phyloP scores from a whole-genome alignment of 352 stramenopile species.

The Nothophytophthora sp. region DNA sequence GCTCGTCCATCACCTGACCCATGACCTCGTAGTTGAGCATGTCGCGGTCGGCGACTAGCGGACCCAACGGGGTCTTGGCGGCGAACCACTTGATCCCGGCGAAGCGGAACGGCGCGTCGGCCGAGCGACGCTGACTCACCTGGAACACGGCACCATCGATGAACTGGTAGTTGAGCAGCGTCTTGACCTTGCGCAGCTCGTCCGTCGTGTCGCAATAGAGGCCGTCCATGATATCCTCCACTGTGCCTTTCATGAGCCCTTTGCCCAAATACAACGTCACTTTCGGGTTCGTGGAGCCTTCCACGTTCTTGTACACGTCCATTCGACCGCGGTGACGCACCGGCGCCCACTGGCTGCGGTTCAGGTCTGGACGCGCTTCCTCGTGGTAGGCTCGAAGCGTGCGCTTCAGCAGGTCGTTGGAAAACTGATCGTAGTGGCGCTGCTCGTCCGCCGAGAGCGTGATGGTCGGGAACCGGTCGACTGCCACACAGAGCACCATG shows the following conservation, averaged over 20 bases:
- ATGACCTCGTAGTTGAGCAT: conserved; percentile 42
- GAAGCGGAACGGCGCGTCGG: conserved; percentile 25
- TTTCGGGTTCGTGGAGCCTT: conserved; percentile 22
- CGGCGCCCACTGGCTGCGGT: conserved; percentile 19
- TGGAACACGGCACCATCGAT: conserved; percentile 35
- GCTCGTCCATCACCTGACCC: conserved; percentile 32
- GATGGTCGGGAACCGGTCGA: conserved; percentile 30
- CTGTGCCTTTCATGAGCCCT: conserved; percentile 28
- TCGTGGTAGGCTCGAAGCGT: conserved; percentile 30
- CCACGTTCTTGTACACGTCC: conserved; percentile 34
- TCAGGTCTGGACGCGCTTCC: conserved; percentile 11
- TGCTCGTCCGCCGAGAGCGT: conserved; percentile 26
- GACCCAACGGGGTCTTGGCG: conserved; percentile 22
- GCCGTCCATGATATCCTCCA: conserved; percentile 46
- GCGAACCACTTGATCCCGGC: conserved; percentile 46
- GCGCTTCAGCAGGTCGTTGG: conserved; percentile 23
- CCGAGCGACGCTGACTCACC: conserved; percentile 28
- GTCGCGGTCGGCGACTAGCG: conserved; percentile 28
- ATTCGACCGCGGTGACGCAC: conserved; percentile 29
- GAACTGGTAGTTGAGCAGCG: conserved; percentile 35
- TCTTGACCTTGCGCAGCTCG: conserved; percentile 31
- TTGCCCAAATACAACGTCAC: conserved; percentile 34
- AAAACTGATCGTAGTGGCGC: conserved; percentile 28
- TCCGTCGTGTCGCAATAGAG: conserved; percentile 39
- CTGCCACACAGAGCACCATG: conserved; percentile 17